Evolutionary conservation across 371 early-diverging fungal genomes (phyloP), one percentile per base, ranked within the genome.

Genomic region (Fennellomyces sp.): DNA sequence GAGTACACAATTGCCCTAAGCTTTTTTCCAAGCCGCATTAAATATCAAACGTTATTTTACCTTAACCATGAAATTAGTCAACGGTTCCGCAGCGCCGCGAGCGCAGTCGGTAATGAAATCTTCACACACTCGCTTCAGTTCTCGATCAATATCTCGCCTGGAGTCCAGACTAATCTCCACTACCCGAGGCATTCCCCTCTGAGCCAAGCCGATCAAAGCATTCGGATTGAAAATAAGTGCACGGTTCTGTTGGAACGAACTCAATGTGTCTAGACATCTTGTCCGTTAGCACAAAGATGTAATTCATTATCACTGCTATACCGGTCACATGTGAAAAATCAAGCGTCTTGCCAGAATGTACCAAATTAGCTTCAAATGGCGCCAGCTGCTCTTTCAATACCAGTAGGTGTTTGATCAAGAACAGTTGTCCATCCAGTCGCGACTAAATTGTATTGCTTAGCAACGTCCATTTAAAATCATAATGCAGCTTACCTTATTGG

Each of bases 341-440:
- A 15, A 91, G 73, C 21, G 84, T 82, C 68, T 89, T 86, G 54
- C 87, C 85, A 29, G 79, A 76, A 50, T 90, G 88, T 1, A 91
- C 83, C 62, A 92, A 82, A 56, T 82, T 81, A 26, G 86, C 86
- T 58, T 89, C 91, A 70, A 91, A 94, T 3, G 88, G 85, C 1
- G 89, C 81, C 7, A 91, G 85, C 59, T 91, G 90, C 51, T 94
- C 94, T 52, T 93, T 87, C 25, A 94, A 78, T 53, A 89, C 87
- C 29, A 94, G 66, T 45, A 94, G 58, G 63, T 94, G 91, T 64
- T 91, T 94, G 53, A 94, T 88, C 54, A 92, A 68, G 66, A 94
- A 94, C 25, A 93, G 68, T 49, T 90, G 87, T 5, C 88, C 89
- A 63, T 94, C 94, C 8, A 89, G 64, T 26, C 72, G 80, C 19